These are phyloP conservation scores for Suhomyces yuchorum DNA, from an alignment of 1,139 yeast genomes.

Conservation along the genomic window DNA sequence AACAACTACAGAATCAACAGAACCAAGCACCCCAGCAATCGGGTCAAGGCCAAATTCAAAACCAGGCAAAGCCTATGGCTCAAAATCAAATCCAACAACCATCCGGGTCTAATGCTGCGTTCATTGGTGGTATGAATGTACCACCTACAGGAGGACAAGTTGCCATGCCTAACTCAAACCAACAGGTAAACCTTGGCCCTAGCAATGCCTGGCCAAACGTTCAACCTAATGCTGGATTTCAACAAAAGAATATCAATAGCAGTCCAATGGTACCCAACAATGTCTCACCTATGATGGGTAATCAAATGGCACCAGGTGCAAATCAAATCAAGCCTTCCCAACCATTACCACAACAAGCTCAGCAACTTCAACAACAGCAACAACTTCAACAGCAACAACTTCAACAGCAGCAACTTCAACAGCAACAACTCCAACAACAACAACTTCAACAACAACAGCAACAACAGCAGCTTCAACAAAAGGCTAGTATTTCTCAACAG, in stretches of 20 bases:
- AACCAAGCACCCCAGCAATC: conserved; percentile 11
- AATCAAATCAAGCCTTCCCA: neutral
- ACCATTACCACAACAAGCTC: neutral
- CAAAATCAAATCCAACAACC: neutral
- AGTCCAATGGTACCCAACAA: conserved; percentile 31
- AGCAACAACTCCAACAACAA: conserved; percentile 16
- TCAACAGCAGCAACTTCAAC: conserved; percentile 9
- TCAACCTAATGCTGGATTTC: conserved; percentile 17
- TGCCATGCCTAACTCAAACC: conserved; percentile 8
- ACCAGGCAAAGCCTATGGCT: neutral
- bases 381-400: conserved; percentile 9
- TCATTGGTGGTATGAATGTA: conserved; percentile 7
- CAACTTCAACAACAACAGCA: conserved; percentile 5
- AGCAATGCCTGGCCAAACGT: conserved; percentile 27
- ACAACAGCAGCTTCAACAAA: conserved; percentile 11
- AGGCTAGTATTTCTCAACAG: conserved; percentile 13
- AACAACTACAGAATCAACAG: conserved; percentile 31
- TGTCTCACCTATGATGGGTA: conserved; percentile 24
- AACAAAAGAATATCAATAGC: conserved; percentile 18
- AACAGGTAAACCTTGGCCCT: conserved; percentile 21
- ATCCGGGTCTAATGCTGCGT: conserved; percentile 4
- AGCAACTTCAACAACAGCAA: neutral
- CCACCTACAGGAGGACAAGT: conserved; percentile 11
- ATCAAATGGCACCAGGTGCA: conserved; percentile 15
- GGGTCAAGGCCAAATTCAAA: neutral